Evolutionary conservation across 2,329 filamentous ascomycete genomes (phyloP).

Genomic region (Tolypocladium tropicale): DNA sequence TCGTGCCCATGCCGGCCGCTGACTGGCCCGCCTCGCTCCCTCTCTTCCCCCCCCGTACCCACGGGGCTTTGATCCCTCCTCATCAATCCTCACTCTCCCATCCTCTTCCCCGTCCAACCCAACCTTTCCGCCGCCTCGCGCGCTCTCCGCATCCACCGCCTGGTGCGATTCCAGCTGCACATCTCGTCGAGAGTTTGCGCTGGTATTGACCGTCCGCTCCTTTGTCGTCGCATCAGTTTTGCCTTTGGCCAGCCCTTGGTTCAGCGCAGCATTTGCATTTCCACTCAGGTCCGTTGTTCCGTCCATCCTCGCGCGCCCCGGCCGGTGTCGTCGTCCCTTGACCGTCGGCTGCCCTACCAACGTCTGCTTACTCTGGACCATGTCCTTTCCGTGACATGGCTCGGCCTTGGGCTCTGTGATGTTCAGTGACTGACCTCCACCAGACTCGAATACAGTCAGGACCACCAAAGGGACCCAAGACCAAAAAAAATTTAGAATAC

Average conservation of each 20-base stretch:
- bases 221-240: slow-evolving; percentile 24
- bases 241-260: slow-evolving; percentile 13
- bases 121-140: slow-evolving; percentile 3
- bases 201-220: slow-evolving; percentile 54
- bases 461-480: too few species aligned
- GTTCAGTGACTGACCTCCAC: not conserved
- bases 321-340: not conserved
- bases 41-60: slow-evolving; percentile 1
- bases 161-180: slow-evolving; percentile 49
- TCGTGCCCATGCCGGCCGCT: not conserved
- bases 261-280: slow-evolving; percentile 14
- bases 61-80: slow-evolving; percentile 5
- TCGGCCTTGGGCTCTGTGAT: not conserved
- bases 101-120: slow-evolving; percentile 4
- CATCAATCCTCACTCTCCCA: slow-evolving; percentile 2
- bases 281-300: slow-evolving; percentile 8
- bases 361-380: not conserved
- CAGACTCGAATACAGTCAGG: not conserved
- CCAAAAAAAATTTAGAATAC: not conserved
- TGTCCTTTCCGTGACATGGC: not conserved
- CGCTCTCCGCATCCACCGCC: slow-evolving; percentile 7
- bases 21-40: slow-evolving; percentile 1
- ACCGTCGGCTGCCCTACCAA: not conserved
- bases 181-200: slow-evolving; percentile 38
- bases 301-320: slow-evolving; percentile 5